Percentiles rank a stretch among this genome's conserved stretches.
Conservation (phyloP, 345 rosid genomes). For the Pistacia integerrima region DNA sequence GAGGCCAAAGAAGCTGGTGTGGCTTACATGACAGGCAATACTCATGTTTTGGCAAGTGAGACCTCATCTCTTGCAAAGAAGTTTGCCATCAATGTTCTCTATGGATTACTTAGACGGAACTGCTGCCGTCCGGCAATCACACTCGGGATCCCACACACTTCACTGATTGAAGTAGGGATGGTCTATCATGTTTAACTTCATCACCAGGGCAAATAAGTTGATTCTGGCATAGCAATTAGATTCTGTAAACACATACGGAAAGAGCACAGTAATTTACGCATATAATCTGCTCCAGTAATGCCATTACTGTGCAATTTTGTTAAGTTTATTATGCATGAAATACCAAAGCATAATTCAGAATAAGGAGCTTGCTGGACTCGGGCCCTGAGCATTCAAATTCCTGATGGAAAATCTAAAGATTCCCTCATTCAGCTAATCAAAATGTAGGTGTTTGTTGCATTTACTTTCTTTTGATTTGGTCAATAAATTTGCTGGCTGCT, state of each 20-base stretch:
- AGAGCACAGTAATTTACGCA: background rate
- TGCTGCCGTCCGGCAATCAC: constrained; percentile 32
- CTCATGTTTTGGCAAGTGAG: constrained; percentile 27
- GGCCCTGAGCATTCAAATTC: too few relatives aligned
- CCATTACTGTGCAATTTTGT: background rate
- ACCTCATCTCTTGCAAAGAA: constrained; percentile 35
- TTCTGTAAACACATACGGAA: too few relatives aligned
- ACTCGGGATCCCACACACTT: constrained; percentile 33
- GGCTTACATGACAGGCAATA: constrained; percentile 38
- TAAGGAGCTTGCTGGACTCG: too few relatives aligned
- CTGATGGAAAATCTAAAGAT: background rate
- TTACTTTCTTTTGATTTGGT: background rate
- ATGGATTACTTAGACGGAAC: constrained; percentile 41
- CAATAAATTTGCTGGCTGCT: too few relatives aligned
- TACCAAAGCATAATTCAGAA: background rate
- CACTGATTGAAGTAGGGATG: constrained; percentile 42
- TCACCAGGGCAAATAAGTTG: background rate
- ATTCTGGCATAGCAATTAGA: too few relatives aligned
- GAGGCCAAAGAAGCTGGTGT: constrained; percentile 45
- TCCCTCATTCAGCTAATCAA: background rate
- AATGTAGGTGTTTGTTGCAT: background rate
- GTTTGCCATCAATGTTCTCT: constrained; percentile 34
- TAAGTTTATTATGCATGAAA: background rate
- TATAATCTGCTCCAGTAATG: background rate
- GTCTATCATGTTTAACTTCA: constrained; percentile 31